phyloP scores from a whole-genome alignment of 176 grass and related monocot species.

The Carex parvula region DNA sequence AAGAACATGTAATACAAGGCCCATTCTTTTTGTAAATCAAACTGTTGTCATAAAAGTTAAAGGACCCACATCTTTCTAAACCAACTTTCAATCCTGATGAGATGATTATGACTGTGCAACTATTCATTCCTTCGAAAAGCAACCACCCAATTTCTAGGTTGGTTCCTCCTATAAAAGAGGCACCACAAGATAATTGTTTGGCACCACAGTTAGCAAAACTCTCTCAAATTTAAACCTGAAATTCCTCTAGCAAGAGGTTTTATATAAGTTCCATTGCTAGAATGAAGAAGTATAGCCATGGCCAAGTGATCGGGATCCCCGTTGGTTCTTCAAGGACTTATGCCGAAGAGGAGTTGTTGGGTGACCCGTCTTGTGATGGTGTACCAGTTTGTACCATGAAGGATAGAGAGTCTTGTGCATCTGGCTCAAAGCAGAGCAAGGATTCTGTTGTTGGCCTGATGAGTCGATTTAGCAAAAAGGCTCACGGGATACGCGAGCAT shows the following conservation, averaged over 20 bases:
- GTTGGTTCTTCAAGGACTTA: slow-evolving; percentile 48
- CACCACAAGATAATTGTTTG: slow-evolving; percentile 13
- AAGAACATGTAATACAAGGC: background rate
- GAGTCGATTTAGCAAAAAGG: slow-evolving; percentile 52
- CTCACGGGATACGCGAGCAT: slow-evolving; percentile 67
- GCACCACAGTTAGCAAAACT: slow-evolving; percentile 19
- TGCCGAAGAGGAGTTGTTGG: slow-evolving; percentile 49
- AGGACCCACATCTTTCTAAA: slow-evolving; percentile 17
- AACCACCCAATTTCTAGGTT: slow-evolving; percentile 30
- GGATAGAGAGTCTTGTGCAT: background rate
- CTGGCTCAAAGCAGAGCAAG: background rate
- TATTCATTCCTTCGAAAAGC: slow-evolving; percentile 44
- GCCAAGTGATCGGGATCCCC: slow-evolving; percentile 68
- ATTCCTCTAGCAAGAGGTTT: background rate
- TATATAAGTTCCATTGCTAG: slow-evolving; percentile 25
- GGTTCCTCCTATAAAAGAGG: slow-evolving; percentile 52
- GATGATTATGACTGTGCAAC: slow-evolving; percentile 42
- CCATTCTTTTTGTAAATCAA: background rate
- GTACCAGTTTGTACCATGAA: slow-evolving; percentile 1
- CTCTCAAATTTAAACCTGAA: slow-evolving; percentile 29
- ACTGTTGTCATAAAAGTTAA: background rate
- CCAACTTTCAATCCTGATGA: slow-evolving; percentile 53
- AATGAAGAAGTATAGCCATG: slow-evolving; percentile 38
- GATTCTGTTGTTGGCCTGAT: slow-evolving; percentile 5
- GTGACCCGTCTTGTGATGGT: slow-evolving; percentile 3